phyloP scores from a whole-genome alignment of 495 filamentous ascomycete species.

The Aspergillus sclerotioniger region DNA sequence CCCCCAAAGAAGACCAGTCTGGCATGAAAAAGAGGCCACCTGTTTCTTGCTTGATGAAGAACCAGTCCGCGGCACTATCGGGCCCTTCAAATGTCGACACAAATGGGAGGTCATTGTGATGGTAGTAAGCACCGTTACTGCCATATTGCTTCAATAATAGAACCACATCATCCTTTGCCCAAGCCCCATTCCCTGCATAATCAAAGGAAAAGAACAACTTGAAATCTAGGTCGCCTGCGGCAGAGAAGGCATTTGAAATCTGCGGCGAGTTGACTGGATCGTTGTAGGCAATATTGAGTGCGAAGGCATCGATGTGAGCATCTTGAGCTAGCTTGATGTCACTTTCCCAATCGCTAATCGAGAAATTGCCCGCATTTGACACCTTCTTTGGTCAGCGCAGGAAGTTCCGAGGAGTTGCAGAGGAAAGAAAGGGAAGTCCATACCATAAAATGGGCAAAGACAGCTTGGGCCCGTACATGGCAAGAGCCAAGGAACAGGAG shows the following conservation, averaged over 20 bases:
- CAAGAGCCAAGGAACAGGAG: too few species aligned
- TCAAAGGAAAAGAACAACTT: constrained; percentile 70
- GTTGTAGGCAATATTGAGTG: constrained; percentile 58
- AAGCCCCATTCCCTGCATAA: constrained; percentile 52
- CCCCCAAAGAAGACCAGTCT: constrained; percentile 59
- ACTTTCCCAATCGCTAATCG: constrained; percentile 44
- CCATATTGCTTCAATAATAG: constrained; percentile 53
- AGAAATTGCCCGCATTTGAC: constrained; percentile 6
- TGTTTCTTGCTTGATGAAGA: constrained; percentile 43
- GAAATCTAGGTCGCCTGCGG: constrained; percentile 52
- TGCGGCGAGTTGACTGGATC: constrained; percentile 44
- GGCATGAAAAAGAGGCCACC: constrained; percentile 55
- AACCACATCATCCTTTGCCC: constrained; percentile 53
- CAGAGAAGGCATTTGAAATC: constrained; percentile 48
- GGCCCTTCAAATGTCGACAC: constrained; percentile 71
- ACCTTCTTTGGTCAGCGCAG: background rate
- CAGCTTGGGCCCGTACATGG: background rate
- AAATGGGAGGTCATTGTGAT: constrained; percentile 50
- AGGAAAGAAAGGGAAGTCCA: background rate
- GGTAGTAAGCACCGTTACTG: constrained; percentile 46
- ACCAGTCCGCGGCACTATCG: constrained; percentile 54
- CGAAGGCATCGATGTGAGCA: constrained; percentile 68
- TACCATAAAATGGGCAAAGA: constrained; percentile 1
- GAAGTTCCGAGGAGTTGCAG: background rate
- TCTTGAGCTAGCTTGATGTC: constrained; percentile 59